Evolutionary conservation across 352 stramenopile species (phyloP).

Genomic region (Pythium folliculosum): DNA sequence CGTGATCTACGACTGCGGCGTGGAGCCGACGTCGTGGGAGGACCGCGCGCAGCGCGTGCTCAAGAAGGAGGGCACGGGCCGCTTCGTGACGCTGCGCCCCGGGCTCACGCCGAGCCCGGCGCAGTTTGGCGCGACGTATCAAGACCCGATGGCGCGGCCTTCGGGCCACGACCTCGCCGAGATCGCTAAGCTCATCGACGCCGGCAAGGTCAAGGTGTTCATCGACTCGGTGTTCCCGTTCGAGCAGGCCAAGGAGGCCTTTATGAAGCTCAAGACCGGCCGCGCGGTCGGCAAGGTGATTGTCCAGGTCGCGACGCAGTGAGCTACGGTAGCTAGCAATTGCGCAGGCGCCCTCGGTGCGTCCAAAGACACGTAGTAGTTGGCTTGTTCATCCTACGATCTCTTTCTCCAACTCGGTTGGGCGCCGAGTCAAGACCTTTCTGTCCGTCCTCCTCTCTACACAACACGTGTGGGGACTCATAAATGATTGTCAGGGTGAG

Average conservation of each 20-base stretch:
- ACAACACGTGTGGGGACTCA: too few relatives aligned
- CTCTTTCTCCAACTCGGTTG: too few relatives aligned
- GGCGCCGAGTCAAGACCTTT: too few relatives aligned
- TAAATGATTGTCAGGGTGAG: too few relatives aligned
- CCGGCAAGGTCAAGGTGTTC: conserved; percentile 26
- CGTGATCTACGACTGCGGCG: conserved; percentile 26
- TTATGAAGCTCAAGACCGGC: conserved; percentile 37
- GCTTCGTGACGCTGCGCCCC: conserved; percentile 11
- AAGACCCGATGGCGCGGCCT: conserved; percentile 10
- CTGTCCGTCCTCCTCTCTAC: too few relatives aligned
- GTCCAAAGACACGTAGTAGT: neutral
- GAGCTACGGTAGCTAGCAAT: neutral
- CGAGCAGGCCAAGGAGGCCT: conserved; percentile 33
- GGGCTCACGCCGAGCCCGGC: conserved; percentile 8
- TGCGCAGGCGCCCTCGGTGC: neutral
- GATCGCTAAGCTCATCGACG: conserved; percentile 33
- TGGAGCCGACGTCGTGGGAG: conserved; percentile 37
- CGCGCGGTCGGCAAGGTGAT: conserved; percentile 35
- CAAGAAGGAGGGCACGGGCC: neutral
- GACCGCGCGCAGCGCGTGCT: conserved; percentile 33
- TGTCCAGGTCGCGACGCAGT: conserved; percentile 8
- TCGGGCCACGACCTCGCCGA: conserved; percentile 32
- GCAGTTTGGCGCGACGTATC: conserved; percentile 13
- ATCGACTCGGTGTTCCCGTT: conserved; percentile 35
- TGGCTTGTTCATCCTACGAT: neutral